Conservation (phyloP, 2,329 filamentous ascomycete genomes). For the Pseudonectria foliicola region DNA sequence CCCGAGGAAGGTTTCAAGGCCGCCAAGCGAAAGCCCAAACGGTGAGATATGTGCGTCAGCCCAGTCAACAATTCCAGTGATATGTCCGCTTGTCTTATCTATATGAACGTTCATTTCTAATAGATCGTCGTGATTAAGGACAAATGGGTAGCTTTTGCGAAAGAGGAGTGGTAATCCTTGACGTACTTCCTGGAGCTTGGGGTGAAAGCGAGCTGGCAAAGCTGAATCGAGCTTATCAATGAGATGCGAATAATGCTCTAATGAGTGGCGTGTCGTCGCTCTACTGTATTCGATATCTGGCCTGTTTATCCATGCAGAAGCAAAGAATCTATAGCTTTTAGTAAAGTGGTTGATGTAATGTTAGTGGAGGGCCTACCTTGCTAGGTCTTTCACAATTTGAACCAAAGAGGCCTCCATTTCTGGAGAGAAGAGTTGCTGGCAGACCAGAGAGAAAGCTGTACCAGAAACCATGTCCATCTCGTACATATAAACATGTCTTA, state of each 20-base stretch:
- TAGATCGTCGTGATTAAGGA: slow-evolving; percentile 20
- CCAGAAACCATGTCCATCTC: too few species aligned
- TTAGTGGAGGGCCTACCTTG: slow-evolving; percentile 1
- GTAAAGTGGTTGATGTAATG: neutral
- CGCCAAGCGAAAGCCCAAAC: slow-evolving; percentile 20
- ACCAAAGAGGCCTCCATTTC: too few species aligned
- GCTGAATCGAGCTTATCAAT: slow-evolving; percentile 4
- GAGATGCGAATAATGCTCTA: slow-evolving; percentile 2
- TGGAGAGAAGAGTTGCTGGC: too few species aligned
- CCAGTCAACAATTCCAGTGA: slow-evolving; percentile 23
- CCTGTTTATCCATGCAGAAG: slow-evolving; percentile 7
- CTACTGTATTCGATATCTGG: slow-evolving; percentile 2
- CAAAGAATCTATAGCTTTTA: slow-evolving; percentile 11
- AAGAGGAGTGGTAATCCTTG: too few species aligned
- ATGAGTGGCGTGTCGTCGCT: slow-evolving; percentile 1
- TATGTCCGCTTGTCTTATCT: slow-evolving; percentile 13
- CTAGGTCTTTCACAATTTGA: slow-evolving; percentile 5
- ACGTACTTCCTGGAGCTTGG: slow-evolving; percentile 2
- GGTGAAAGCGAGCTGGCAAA: neutral
- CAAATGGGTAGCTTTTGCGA: slow-evolving; percentile 6
- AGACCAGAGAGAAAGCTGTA: too few species aligned
- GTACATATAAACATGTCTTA: too few species aligned
- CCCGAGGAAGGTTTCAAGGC: slow-evolving; percentile 13
- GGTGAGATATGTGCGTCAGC: slow-evolving; percentile 14
- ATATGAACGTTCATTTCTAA: slow-evolving; percentile 21